These are phyloP conservation scores for Acacia confusa DNA, from an alignment of 306 rosid genomes.

Conservation along the genomic window DNA sequence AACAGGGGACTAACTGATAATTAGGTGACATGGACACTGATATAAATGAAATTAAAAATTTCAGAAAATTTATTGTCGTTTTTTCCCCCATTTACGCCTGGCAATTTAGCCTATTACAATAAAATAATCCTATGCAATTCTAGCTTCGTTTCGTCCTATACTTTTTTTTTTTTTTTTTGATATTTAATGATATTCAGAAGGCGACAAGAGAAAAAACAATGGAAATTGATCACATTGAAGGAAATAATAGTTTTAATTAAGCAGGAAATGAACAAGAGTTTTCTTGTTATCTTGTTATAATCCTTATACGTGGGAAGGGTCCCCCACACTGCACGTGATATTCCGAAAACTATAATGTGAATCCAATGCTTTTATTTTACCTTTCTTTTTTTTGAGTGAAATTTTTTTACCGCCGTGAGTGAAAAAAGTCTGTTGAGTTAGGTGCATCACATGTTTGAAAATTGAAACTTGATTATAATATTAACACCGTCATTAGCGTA, in stretches of 20 bases:
- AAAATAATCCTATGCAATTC: background rate
- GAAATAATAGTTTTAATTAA: background rate
- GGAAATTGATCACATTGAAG: background rate
- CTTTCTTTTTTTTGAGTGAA: background rate
- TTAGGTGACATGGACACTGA: too few species aligned
- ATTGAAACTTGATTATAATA: background rate
- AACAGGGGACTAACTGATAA: too few species aligned
- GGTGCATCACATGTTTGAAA: background rate
- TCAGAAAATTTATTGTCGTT: too few species aligned
- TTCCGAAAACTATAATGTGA: background rate
- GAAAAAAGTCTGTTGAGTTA: background rate
- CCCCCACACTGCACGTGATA: conserved; percentile 21
- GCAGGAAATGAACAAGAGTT: background rate
- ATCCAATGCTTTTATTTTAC: background rate
- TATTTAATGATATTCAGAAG: background rate
- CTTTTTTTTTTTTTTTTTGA: too few species aligned
- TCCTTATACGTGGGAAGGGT: background rate
- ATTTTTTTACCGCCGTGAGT: background rate
- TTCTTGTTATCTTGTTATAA: background rate
- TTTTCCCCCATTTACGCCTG: too few species aligned
- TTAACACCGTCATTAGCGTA: background rate
- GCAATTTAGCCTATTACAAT: too few species aligned
- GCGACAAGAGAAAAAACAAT: background rate
- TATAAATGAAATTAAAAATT: too few species aligned
- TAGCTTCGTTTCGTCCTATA: background rate